Evolutionary conservation across 1,139 yeast species (phyloP), one percentile per base, ranked within the genome.

Genomic region (Scheffersomyces illinoinensis): DNA sequence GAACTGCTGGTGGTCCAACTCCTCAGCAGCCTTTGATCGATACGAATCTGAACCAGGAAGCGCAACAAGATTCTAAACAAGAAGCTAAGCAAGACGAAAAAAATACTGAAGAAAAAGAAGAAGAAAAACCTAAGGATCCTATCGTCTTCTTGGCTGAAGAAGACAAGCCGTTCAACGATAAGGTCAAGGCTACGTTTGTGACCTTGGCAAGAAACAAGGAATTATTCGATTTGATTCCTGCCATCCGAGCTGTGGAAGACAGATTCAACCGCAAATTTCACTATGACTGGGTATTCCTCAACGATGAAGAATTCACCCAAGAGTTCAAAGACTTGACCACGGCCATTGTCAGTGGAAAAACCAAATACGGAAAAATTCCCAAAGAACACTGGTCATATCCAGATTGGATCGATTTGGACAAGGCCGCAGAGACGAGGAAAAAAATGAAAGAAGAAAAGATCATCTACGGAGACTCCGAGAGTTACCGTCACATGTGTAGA

Each of bases 211-310:
- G 89, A 70, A 90, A 90, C 71, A 73, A 77, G 62, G 97, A 90
- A 71, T 72, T 90, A 47, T 81, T 78, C 54, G 87, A 85, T 3
- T 89, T 92, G 17, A 74, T 89, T 58, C 78, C 81, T 63, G 82
- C 93, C 1, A 89, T 90, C 76, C 78, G 93, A 59, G 79, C 85
- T 47, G 77, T 89, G 57, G 95, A 90, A 73, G 91, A 88, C 69
- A 78, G 93, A 54, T 90, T 90, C 78, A 90, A 90, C 76, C 70
- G 76, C 51, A 79, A 84, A 59, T 90, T 74, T 75, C 79, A 87
- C 67, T 90, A 90, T 71, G 95, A 90, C 71, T 90, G 96, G 96
- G 90, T 90, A 14, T 90, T 90, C 69, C 77, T 90, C 60, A 89
- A 89, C 72, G 89, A 89, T 64, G 89, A 82, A 62, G 82, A 77